These are phyloP conservation scores for Thelephora aurantiotincta DNA, from an alignment of 768 basidiomycete genomes.

Conservation along the genomic window DNA sequence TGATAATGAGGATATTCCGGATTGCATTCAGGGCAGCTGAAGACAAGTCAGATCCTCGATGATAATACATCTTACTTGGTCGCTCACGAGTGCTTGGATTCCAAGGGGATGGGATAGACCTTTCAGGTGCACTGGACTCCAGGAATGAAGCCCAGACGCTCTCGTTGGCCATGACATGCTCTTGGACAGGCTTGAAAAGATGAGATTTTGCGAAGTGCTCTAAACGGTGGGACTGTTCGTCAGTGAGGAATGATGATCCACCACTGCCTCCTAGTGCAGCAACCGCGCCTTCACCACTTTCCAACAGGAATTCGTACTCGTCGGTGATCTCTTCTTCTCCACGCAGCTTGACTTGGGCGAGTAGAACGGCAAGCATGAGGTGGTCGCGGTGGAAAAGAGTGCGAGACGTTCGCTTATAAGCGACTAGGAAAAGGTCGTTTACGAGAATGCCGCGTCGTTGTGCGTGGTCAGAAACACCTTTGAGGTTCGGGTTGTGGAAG, in stretches of 20 bases:
- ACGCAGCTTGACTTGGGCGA: constrained; percentile 80
- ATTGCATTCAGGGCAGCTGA: constrained; percentile 63
- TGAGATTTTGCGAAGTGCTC: constrained; percentile 56
- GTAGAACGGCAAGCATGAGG: constrained; percentile 77
- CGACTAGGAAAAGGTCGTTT: constrained; percentile 78
- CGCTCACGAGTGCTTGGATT: constrained; percentile 60
- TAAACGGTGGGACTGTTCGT: constrained; percentile 59
- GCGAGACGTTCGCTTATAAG: constrained; percentile 82
- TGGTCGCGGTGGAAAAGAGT: constrained; percentile 85
- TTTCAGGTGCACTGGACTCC: constrained; percentile 51
- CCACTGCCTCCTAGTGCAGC: constrained; percentile 12
- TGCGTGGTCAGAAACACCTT: constrained; percentile 57
- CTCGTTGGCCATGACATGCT: constrained; percentile 44
- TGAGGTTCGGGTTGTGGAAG: constrained; percentile 83
- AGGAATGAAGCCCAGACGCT: constrained; percentile 64
- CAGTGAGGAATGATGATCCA: constrained; percentile 32
- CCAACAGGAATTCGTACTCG: constrained; percentile 85
- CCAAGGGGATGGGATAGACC: constrained; percentile 65
- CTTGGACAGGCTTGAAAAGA: constrained; percentile 65
- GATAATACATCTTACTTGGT: neutral
- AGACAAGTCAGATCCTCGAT: constrained; percentile 7
- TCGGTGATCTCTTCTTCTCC: constrained; percentile 68
- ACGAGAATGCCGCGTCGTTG: constrained; percentile 67
- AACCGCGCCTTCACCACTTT: constrained; percentile 63
- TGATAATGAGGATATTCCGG: constrained; percentile 65